Conservation (phyloP, 2,329 filamentous ascomycete genomes). For the Paracorniculantispora psalliotae region DNA sequence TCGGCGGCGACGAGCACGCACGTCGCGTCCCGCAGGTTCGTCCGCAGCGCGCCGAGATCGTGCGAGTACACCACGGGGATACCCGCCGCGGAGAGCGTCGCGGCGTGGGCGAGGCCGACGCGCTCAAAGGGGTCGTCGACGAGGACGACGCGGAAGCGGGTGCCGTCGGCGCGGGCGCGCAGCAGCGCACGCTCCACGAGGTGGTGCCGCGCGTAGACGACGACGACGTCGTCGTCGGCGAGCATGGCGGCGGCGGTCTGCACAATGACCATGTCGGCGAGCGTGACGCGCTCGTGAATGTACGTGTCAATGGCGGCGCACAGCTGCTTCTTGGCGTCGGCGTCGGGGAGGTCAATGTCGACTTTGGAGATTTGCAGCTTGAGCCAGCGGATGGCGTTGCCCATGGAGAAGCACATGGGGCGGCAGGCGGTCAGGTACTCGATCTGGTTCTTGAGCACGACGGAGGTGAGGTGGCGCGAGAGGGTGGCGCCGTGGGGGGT, state of each 20-base stretch:
- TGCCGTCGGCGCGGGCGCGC: conserved; percentile 63
- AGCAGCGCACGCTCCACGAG: conserved; percentile 81
- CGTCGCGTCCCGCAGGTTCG: conserved; percentile 61
- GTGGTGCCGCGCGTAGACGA: conserved; percentile 82
- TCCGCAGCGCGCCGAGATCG: conserved; percentile 67
- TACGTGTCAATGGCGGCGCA: conserved; percentile 81
- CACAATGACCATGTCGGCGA: conserved; percentile 82
- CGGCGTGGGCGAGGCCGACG: conserved; percentile 57
- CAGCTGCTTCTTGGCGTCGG: conserved; percentile 73
- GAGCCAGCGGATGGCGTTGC: conserved; percentile 90
- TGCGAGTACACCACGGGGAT: conserved; percentile 77
- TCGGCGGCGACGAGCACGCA: conserved; percentile 86
- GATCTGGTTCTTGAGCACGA: conserved; percentile 90
- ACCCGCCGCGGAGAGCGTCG: conserved; percentile 60
- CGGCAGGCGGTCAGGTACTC: conserved; percentile 89
- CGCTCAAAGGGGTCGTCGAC: conserved; percentile 64
- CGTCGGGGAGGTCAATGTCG: conserved; percentile 78
- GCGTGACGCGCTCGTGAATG: conserved; percentile 82
- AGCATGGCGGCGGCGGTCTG: conserved; percentile 72
- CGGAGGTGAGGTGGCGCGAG: conserved; percentile 83
- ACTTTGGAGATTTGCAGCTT: conserved; percentile 90
- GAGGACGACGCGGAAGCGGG: conserved; percentile 75
- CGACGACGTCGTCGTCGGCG: conserved; percentile 70
- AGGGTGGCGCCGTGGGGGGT: conserved; percentile 82
- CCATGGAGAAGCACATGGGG: conserved; percentile 95